These are phyloP conservation scores for Polyporus arcularius DNA, from an alignment of 768 basidiomycete genomes.

Conservation along the genomic window DNA sequence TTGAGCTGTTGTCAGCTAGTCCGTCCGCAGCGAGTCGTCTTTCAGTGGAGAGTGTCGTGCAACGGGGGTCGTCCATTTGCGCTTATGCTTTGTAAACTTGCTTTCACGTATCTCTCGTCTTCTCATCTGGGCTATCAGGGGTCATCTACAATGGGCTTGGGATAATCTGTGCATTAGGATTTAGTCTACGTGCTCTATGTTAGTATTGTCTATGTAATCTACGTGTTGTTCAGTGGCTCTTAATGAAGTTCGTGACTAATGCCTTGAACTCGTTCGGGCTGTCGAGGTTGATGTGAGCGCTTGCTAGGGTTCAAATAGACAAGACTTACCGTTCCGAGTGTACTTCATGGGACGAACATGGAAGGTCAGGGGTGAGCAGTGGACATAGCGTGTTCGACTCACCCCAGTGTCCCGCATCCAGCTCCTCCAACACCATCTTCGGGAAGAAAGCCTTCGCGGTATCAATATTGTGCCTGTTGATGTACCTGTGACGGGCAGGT, in stretches of 20 bases:
- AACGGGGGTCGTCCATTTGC: not conserved
- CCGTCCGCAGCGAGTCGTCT: not conserved
- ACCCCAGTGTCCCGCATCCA: constrained; percentile 92
- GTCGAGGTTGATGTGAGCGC: not conserved
- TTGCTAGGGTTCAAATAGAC: not conserved
- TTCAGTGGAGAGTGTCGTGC: not conserved
- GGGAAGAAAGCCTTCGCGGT: constrained; percentile 74
- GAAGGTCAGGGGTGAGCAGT: not conserved
- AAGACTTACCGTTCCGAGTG: constrained; percentile 70
- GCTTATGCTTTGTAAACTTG: constrained; percentile 12
- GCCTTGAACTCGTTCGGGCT: constrained; percentile 60
- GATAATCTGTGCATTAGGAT: not conserved
- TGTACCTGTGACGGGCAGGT: constrained; percentile 48
- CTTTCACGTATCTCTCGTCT: not conserved
- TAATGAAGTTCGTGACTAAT: constrained; percentile 34
- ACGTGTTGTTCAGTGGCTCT: constrained; percentile 8
- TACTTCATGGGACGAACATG: constrained; percentile 42
- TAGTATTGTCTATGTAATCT: not conserved
- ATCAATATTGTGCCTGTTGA: constrained; percentile 71
- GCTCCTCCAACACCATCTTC: constrained; percentile 53
- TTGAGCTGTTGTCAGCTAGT: constrained; percentile 1
- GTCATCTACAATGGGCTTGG: not conserved
- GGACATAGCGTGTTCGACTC: constrained; percentile 26
- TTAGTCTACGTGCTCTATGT: constrained; percentile 6
- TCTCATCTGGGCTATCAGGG: not conserved